Base-by-base conservation (phyloP, 2,329 filamentous ascomycete species). In the Pseudogymnoascus sp. region DNA sequence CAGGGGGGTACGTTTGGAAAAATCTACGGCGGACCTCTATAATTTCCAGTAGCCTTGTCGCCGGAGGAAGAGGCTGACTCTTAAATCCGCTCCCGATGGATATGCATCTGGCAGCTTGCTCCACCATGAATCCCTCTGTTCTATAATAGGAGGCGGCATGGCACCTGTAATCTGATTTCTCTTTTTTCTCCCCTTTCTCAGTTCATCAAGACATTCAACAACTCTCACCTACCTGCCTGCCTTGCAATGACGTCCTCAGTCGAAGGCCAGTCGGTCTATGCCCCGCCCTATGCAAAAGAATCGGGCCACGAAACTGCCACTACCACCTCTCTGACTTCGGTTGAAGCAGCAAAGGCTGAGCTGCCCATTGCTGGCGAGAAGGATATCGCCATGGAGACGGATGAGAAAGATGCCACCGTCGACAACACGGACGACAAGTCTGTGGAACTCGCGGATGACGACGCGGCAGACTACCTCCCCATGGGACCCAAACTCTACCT, bases 401-500 rank as follows among this genome's bases (percentile, higher is more conserved):
- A 52, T 22, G 42, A 52, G 42, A 52, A 52, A 30, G 42, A 52
- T 30, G 42, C 14, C 6, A 12, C 42, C 2, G 42, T n/a, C 23
- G 7, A 28, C 23, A 7, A 30, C 23, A 7, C 5, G 3, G 42
- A 52, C 14, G 11, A 4, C 14, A 30, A 52, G 14, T 28, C 23
- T 30, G 42, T 28, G 11, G 42, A 52, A 12, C 7, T 52, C 23
- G 42, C 42, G 3, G 42, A 52, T 23, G 42, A 52, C 23, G 42
- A 30, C 7, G 23, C 2, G 23, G 42, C 23, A 1, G 42, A 52
- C 23, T 52, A 52, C 23, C 42, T 52, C 23, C 64, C 65, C 33
- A 45, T 58, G 22, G 65, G 64, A 5, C 41, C 60, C 12, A 64
- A 66, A 49, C 58, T 66, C 4, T 41, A 69, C 61, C 72, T 78